phyloP scores from a whole-genome alignment of 352 stramenopile species.

The Pythium oligandrum region DNA sequence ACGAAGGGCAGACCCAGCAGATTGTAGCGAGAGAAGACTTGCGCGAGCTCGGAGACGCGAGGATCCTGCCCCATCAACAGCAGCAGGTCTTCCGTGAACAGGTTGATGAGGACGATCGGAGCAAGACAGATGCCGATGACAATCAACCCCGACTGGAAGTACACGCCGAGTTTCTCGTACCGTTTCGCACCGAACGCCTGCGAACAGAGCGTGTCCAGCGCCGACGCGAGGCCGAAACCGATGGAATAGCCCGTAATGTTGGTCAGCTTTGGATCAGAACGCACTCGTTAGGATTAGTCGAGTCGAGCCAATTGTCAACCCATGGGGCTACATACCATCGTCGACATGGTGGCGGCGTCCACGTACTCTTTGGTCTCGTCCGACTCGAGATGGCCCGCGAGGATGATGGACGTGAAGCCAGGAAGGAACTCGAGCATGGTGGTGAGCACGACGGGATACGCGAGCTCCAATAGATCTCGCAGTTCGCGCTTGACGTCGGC shows the following conservation, averaged over 20 bases:
- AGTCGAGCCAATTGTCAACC: not conserved
- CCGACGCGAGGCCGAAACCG: conserved; percentile 56
- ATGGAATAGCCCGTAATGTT: conserved; percentile 66
- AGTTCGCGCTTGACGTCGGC: conserved; percentile 21
- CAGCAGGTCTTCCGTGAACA: conserved; percentile 45
- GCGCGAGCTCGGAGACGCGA: conserved; percentile 37
- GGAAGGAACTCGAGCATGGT: conserved; percentile 44
- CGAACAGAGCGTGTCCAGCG: conserved; percentile 73
- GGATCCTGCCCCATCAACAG: conserved; percentile 43
- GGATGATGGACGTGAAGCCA: conserved; percentile 53
- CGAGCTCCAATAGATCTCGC: conserved; percentile 33
- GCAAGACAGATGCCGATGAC: conserved; percentile 43
- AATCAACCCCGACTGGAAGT: conserved; percentile 55
- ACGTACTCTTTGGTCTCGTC: conserved; percentile 52
- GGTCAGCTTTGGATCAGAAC: not conserved
- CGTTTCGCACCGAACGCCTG: conserved; percentile 53
- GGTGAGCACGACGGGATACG: conserved; percentile 44
- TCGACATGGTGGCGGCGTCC: conserved; percentile 61
- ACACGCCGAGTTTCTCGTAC: conserved; percentile 60
- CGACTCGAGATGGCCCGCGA: conserved; percentile 61
- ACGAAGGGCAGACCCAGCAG: conserved; percentile 9
- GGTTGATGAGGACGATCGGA: conserved; percentile 45
- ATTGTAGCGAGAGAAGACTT: conserved; percentile 37
- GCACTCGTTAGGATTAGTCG: not conserved
- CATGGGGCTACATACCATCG: conserved; percentile 35